phyloP scores from a whole-genome alignment of 176 grass and related monocot species.

The Avena eriantha region DNA sequence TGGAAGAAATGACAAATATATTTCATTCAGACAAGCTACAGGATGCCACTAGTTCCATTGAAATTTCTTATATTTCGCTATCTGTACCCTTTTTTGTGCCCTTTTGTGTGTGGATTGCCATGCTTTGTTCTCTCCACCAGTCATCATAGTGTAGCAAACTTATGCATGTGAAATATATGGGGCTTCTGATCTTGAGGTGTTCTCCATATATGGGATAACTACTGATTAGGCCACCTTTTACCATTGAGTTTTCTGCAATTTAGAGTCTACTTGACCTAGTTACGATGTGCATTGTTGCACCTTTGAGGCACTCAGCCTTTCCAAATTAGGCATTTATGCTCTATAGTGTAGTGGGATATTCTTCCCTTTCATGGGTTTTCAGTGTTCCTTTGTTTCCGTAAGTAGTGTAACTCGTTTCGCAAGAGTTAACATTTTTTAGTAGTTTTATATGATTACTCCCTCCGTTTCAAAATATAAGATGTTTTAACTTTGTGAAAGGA shows the following conservation, averaged over 20 bases:
- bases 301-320: conserved; percentile 3
- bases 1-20: background rate
- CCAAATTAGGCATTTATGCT: background rate
- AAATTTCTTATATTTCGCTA: background rate
- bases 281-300: background rate
- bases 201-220: background rate
- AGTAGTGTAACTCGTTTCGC: background rate
- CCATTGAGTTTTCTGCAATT: background rate
- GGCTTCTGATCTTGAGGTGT: background rate
- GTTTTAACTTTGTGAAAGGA: too few relatives aligned
- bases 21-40: background rate
- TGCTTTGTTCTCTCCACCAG: background rate
- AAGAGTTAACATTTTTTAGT: background rate
- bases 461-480: too few relatives aligned
- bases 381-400: background rate
- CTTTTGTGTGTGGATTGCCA: background rate
- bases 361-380: conserved; percentile 6
- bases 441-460: background rate
- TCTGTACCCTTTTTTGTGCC: background rate
- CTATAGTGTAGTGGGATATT: background rate
- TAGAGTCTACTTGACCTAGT: background rate
- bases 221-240: background rate
- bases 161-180: background rate
- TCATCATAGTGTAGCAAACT: background rate
- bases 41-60: background rate